Evolutionary conservation across 225 moss, liverwort and hornwort species (phyloP).

Genomic region (Pseudisothecium myosuroides): DNA sequence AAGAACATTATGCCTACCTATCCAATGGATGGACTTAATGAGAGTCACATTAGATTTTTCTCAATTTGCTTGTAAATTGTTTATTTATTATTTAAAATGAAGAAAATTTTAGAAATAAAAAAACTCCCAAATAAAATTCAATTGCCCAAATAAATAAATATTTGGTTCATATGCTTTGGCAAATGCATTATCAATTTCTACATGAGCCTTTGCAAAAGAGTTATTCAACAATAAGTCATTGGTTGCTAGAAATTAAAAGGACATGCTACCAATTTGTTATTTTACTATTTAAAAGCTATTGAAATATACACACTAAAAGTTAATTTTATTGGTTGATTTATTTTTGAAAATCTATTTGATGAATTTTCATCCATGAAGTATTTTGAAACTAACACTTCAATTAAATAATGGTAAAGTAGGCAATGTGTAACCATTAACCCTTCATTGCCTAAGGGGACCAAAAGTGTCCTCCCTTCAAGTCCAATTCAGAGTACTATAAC

Average conservation of each 20-base stretch:
- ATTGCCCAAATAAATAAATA: not conserved
- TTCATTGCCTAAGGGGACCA: no score
- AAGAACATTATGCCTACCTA: not conserved
- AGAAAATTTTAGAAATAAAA: not conserved
- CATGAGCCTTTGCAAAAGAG: not conserved
- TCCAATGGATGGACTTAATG: not conserved
- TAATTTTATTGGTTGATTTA: no score
- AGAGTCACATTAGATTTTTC: not conserved
- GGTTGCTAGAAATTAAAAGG: accelerated
- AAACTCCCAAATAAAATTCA: not conserved
- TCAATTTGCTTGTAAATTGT: not conserved
- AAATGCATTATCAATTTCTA: not conserved
- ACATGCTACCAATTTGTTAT: not conserved
- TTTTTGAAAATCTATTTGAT: not conserved
- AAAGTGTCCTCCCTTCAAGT: no score
- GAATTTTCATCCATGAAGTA: accelerated
- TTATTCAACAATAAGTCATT: not conserved
- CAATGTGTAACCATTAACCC: not conserved
- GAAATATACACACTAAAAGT: not conserved
- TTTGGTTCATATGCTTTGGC: not conserved
- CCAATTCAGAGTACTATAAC: no score
- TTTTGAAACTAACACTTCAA: not conserved
- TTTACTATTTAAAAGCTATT: not conserved
- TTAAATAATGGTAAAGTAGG: not conserved
- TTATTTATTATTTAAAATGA: not conserved